Percentiles rank a stretch among this genome's conserved stretches.
These are phyloP conservation scores for Stereocaulon alpinum DNA, from an alignment of 495 filamentous ascomycete species.

Conservation along the genomic window DNA sequence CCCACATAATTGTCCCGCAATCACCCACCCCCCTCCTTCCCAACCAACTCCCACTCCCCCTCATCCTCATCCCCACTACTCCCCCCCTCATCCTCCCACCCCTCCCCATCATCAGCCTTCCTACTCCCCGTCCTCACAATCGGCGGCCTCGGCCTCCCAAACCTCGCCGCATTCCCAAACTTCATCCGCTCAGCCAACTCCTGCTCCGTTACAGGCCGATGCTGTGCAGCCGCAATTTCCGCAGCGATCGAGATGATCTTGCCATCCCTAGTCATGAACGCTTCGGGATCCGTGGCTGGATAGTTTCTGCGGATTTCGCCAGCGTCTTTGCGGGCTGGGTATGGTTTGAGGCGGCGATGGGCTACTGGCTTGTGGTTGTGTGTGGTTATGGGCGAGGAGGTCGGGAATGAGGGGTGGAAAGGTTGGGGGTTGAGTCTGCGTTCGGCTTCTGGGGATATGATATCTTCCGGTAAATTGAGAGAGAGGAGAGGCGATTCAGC, in stretches of 20 bases:
- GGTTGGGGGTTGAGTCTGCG: background rate
- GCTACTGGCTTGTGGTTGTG: background rate
- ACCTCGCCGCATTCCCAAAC: no score
- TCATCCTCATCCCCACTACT: background rate
- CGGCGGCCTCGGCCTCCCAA: no score
- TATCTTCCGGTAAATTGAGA: background rate
- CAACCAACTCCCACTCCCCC: background rate
- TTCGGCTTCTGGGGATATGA: background rate
- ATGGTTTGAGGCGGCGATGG: background rate
- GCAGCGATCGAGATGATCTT: no score
- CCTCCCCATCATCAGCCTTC: background rate
- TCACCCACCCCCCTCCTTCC: no score
- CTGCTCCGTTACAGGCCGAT: no score
- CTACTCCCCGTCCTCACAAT: background rate
- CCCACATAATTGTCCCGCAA: background rate
- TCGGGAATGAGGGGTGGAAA: background rate
- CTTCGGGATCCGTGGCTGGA: no score
- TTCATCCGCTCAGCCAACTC: no score
- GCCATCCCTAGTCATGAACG: no score
- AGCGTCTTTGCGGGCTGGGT: background rate
- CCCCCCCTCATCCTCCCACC: background rate
- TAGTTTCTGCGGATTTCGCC: background rate
- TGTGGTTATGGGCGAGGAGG: no score
- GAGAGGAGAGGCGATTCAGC: background rate
- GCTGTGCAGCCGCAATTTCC: no score